A percentile compares a stretch with the other conserved stretches of the same genome.
Evolutionary conservation across 2,329 filamentous ascomycete species (phyloP).

Genomic region (Stemphylium lycopersici): DNA sequence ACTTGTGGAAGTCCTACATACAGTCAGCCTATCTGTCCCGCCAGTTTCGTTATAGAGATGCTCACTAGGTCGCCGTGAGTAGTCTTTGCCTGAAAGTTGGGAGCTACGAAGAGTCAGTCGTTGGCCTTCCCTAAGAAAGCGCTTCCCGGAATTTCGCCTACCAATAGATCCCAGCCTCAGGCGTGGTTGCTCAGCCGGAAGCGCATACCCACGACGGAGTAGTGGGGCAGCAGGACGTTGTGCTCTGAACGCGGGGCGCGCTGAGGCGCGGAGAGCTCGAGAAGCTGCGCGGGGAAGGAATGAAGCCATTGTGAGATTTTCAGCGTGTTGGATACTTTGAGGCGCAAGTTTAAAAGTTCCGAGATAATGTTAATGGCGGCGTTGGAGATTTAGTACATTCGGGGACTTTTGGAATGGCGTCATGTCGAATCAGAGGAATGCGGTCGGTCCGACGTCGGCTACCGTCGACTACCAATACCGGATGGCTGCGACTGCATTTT

Average conservation of each 20-base stretch:
- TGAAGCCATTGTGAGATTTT: conserved; percentile 38
- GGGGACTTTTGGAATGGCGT: conserved; percentile 16
- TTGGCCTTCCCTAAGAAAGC: background rate
- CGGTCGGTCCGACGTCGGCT: conserved; percentile 14
- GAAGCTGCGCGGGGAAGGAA: conserved; percentile 45
- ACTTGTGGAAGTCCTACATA: conserved; percentile 70
- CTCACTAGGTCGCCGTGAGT: conserved; percentile 70
- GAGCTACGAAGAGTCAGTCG: conserved; percentile 57
- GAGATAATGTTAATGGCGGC: background rate
- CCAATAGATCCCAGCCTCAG: conserved; percentile 53
- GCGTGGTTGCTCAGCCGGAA: conserved; percentile 49
- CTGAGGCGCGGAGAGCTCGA: conserved; percentile 37
- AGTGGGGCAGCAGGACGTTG: conserved; percentile 37
- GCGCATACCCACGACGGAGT: conserved; percentile 48
- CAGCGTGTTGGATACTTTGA: background rate
- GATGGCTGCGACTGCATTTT: background rate
- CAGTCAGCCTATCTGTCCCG: background rate
- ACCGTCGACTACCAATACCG: background rate
- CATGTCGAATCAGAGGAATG: conserved; percentile 11
- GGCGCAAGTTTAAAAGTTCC: conserved; percentile 5
- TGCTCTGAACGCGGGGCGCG: conserved; percentile 32
- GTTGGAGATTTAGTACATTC: conserved; percentile 1
- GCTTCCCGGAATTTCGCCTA: conserved; percentile 12
- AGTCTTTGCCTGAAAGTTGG: conserved; percentile 84
- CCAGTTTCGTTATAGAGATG: conserved; percentile 49